Base-by-base conservation (phyloP, 805 yeast genomes). In the Debaryomyces prosopidis region DNA sequence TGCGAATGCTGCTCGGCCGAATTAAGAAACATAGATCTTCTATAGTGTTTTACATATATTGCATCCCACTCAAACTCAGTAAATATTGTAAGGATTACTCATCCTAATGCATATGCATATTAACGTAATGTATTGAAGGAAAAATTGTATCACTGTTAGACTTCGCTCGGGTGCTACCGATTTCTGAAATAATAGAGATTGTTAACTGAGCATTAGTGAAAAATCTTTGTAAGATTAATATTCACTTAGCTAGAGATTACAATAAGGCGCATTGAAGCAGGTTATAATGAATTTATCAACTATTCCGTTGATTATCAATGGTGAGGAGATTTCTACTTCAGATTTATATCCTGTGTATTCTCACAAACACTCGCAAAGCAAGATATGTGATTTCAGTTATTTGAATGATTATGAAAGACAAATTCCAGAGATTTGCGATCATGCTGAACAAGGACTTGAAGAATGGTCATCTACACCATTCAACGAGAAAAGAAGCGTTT, bases 1-100 rank as follows among this genome's bases (percentile, higher is more conserved):
- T 68, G 73, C 44, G 35, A 47, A 2, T 55, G 54, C 16, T 66
- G 71, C 45, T 39, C 50, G 4, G 19, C 40, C 1, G 65, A 65
- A 32, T 46, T 50, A 12, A 33, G 43, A 4, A 31, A 32, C 16
- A 9, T 35, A 7, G 31, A 42, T 18, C 33, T 44, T 14, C n/a
- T 41, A 16, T 36, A 30, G 23, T 34, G 11, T n/a, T 18, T 8
- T 4, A 3, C 26, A 3, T 23, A 23, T 23, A 23, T 23, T 23
- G 9, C 26, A 23, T 23, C 9, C 9, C 9, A 23, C 5, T 23
- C 26, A 20, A n/a, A n/a, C n/a, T n/a, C n/a, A n/a, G n/a, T n/a
- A n/a, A n/a, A n/a, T n/a, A n/a, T n/a, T n/a, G n/a, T n/a, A n/a
- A n/a, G n/a, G n/a, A n/a, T n/a, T n/a, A n/a, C n/a, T n/a, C n/a